Conservation (phyloP, 2,329 filamentous ascomycete species). For the Xylariaceae sp. region DNA sequence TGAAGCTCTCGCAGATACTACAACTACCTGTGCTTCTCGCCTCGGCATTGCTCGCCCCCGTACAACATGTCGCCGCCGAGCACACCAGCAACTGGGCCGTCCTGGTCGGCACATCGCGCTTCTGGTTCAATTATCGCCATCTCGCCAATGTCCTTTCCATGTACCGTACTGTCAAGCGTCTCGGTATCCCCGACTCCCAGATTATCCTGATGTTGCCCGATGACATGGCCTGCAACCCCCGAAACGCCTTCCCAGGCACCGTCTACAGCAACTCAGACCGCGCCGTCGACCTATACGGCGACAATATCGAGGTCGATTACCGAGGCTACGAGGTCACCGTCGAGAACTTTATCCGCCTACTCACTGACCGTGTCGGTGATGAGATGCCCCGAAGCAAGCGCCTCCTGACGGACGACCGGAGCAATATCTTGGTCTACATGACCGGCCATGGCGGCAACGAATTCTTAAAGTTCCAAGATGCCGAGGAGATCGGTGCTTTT, state of each 20-base stretch:
- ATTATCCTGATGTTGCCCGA: constrained; percentile 99
- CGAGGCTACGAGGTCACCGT: constrained; percentile 98
- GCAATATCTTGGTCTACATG: constrained; percentile 99
- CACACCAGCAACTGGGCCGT: constrained; percentile 99
- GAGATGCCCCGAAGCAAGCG: constrained; percentile 96
- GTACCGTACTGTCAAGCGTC: constrained; percentile 96
- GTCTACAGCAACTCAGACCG: constrained; percentile 99
- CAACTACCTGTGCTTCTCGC: constrained; percentile 57
- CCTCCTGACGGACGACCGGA: constrained; percentile 90
- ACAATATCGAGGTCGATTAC: constrained; percentile 99
- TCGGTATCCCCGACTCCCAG: constrained; percentile 97
- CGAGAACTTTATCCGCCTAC: constrained; percentile 94
- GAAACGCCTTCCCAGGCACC: constrained; percentile 95
- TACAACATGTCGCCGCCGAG: constrained; percentile 61
- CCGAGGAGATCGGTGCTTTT: constrained; percentile 95
- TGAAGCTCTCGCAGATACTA: constrained; percentile 58
- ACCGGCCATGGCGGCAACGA: constrained; percentile 97
- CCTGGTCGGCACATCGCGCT: constrained; percentile 95
- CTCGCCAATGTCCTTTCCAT: constrained; percentile 96
- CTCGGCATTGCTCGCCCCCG: constrained; percentile 53
- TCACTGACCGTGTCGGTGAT: constrained; percentile 93
- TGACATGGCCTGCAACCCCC: constrained; percentile 99
- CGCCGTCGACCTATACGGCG: constrained; percentile 93
- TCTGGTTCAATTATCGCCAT: constrained; percentile 99
- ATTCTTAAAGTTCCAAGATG: constrained; percentile 98